Conservation (phyloP, 2,329 filamentous ascomycete genomes). For the Fusarium sp. region DNA sequence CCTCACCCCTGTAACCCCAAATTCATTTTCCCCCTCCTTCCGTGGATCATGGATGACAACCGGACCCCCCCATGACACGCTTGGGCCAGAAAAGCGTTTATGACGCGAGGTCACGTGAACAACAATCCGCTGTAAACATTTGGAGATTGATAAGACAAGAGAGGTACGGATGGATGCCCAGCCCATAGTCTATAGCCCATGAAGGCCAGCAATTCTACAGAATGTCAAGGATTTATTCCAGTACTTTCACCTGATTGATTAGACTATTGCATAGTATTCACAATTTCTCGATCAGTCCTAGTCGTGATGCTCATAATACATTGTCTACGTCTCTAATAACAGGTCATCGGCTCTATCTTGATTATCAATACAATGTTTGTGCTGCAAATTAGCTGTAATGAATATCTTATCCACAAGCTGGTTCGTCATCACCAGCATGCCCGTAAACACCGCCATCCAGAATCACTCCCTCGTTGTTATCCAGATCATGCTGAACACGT, state of each 20-base stretch:
- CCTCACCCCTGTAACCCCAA: slow-evolving; percentile 35
- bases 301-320: neutral
- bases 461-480: slow-evolving; percentile 70
- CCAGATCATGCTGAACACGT: slow-evolving; percentile 70
- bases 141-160: slow-evolving; percentile 6
- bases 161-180: no score
- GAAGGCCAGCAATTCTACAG: neutral
- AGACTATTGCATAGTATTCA: neutral
- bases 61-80: slow-evolving; percentile 33
- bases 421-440: slow-evolving; percentile 54
- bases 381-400: neutral
- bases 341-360: neutral
- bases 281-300: neutral
- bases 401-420: slow-evolving; percentile 51
- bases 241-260: no score
- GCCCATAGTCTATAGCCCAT: no score
- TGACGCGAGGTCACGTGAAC: slow-evolving; percentile 54
- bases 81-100: slow-evolving; percentile 42
- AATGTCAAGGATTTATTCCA: no score
- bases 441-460: slow-evolving; percentile 68
- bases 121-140: slow-evolving; percentile 12
- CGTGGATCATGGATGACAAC: slow-evolving; percentile 12
- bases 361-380: neutral
- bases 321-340: neutral
- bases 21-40: slow-evolving; percentile 30